Conservation (phyloP, 345 rosid genomes). For the Bruguiera parviflora region DNA sequence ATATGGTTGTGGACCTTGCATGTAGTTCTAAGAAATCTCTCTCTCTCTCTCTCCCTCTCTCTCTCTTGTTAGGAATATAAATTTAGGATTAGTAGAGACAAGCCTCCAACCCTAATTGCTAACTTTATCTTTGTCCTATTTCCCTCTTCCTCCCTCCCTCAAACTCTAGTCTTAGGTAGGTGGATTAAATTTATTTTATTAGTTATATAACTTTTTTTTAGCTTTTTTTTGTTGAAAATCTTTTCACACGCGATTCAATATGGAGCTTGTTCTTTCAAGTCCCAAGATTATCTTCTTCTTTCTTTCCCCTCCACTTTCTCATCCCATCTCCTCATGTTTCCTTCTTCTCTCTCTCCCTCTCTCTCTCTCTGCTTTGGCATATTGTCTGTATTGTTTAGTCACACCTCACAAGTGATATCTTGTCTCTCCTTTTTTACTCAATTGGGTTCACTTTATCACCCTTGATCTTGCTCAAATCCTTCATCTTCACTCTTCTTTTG, state of each 20-base stretch:
- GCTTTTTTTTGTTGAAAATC: constrained; percentile 15
- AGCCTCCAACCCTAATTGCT: constrained; percentile 42
- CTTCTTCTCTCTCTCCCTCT: constrained; percentile 8
- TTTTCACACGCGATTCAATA: constrained; percentile 33
- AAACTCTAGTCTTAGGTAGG: constrained; percentile 1
- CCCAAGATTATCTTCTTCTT: constrained; percentile 42
- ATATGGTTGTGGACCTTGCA: neutral
- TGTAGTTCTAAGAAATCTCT: neutral
- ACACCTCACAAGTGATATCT: constrained; percentile 44
- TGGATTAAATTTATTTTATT: neutral
- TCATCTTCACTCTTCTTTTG: constrained; percentile 15
- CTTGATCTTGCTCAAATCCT: constrained; percentile 8
- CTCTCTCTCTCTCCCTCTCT: constrained; percentile 20
- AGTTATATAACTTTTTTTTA: neutral
- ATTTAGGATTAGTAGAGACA: constrained; percentile 35
- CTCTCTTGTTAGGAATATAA: constrained; percentile 1
- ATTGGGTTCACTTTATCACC: constrained; percentile 28
- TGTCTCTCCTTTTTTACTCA: constrained; percentile 43
- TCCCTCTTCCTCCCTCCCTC: constrained; percentile 5
- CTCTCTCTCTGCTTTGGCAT: constrained; percentile 32
- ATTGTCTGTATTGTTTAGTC: constrained; percentile 41
- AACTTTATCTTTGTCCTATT: constrained; percentile 39
- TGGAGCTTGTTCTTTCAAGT: constrained; percentile 41
- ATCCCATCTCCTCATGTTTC: constrained; percentile 13
- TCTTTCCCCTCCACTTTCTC: constrained; percentile 16